These are phyloP conservation scores for Neofusicoccum cordaticola DNA, from an alignment of 2,329 filamentous ascomycete genomes.

Conservation along the genomic window DNA sequence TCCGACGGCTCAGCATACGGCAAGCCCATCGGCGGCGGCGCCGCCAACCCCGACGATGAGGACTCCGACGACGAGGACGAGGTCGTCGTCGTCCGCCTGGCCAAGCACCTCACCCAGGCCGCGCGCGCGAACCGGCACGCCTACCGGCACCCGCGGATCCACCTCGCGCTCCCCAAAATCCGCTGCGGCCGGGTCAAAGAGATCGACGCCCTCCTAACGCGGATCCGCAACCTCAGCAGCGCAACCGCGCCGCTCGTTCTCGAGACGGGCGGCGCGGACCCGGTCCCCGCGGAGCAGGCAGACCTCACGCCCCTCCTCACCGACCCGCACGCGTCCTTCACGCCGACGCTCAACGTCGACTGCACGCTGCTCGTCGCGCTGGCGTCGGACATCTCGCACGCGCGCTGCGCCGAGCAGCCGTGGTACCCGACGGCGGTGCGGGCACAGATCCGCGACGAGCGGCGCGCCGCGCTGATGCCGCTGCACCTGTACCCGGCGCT, in stretches of 20 bases:
- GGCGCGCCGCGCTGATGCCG: slow-evolving; percentile 58
- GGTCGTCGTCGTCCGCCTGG: slow-evolving; percentile 60
- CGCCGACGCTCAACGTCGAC: slow-evolving; percentile 57
- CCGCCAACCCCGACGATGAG: slow-evolving; percentile 48
- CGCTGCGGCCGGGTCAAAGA: slow-evolving; percentile 48
- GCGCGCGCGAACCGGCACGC: slow-evolving; percentile 50
- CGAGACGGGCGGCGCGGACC: slow-evolving; percentile 16
- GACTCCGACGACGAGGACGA: slow-evolving; percentile 52
- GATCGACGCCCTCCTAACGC: slow-evolving; percentile 56
- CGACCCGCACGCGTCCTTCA: slow-evolving; percentile 39
- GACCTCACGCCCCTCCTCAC: slow-evolving; percentile 35
- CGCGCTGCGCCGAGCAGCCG: slow-evolving; percentile 45
- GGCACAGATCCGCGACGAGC: slow-evolving; percentile 64
- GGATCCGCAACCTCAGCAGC: slow-evolving; percentile 52
- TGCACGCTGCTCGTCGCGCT: slow-evolving; percentile 70
- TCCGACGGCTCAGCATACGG: slow-evolving; percentile 36
- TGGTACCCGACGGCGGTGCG: slow-evolving; percentile 60
- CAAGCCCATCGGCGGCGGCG: slow-evolving; percentile 37
- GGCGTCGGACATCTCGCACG: slow-evolving; percentile 70
- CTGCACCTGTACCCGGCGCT: slow-evolving; percentile 63
- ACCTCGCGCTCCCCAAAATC: slow-evolving; percentile 61
- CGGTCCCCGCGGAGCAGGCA: too few relatives aligned
- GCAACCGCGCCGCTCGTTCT: slow-evolving; percentile 4
- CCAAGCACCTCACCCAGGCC: slow-evolving; percentile 57
- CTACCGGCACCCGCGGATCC: slow-evolving; percentile 48